Conservation (phyloP, 257 asterid species). For the Nemophila menziesii region DNA sequence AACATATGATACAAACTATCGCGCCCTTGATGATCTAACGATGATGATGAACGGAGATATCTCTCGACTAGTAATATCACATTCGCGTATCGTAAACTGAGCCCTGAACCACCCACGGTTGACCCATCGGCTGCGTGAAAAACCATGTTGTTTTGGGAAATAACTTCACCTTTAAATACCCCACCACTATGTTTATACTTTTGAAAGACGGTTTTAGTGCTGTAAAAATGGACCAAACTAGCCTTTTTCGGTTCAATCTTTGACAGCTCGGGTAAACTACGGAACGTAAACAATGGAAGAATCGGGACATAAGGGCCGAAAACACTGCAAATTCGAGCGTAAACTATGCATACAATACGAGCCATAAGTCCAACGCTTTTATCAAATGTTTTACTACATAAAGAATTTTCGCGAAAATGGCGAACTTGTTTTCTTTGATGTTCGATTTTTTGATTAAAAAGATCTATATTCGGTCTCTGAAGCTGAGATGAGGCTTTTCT, state of each 20-base stretch:
- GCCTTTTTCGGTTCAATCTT: no score
- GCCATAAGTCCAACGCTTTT: slow-evolving; percentile 50
- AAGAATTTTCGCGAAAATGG: slow-evolving; percentile 33
- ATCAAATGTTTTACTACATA: slow-evolving; percentile 60
- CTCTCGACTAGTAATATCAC: slow-evolving; percentile 46
- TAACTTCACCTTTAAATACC: not conserved
- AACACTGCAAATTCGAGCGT: slow-evolving; percentile 36
- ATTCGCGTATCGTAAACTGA: slow-evolving; percentile 59
- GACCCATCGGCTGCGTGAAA: slow-evolving; percentile 56
- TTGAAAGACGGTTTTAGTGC: slow-evolving; percentile 26
- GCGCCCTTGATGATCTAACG: slow-evolving; percentile 25
- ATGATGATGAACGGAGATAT: slow-evolving; percentile 23
- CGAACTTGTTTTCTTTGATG: slow-evolving; percentile 48
- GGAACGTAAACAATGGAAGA: slow-evolving; percentile 12
- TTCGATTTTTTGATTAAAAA: slow-evolving; percentile 32
- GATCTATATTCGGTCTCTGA: slow-evolving; percentile 23
- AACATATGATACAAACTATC: slow-evolving; percentile 53
- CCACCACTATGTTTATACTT: slow-evolving; percentile 13
- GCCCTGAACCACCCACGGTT: slow-evolving; percentile 73
- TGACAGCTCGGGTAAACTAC: slow-evolving; percentile 5
- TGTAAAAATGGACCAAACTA: slow-evolving; percentile 41
- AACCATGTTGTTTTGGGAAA: slow-evolving; percentile 18
- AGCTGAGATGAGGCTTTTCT: slow-evolving; percentile 12
- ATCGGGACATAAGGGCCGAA: slow-evolving; percentile 28
- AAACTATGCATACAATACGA: slow-evolving; percentile 30